Evolutionary conservation across 805 yeast species (phyloP).

Genomic region (Candida gorgasii): DNA sequence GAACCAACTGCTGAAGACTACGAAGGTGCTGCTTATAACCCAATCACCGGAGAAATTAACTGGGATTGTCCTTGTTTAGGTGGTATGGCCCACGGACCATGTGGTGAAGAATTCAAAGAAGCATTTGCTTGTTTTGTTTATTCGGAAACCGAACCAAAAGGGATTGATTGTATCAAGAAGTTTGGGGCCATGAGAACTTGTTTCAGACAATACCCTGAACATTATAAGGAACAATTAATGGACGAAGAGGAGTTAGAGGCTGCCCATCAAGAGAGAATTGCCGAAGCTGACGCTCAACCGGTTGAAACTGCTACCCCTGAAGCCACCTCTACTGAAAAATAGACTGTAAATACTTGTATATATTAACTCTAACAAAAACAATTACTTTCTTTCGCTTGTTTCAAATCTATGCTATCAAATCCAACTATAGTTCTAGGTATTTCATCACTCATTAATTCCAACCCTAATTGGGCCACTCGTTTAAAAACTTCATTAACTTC

Average conservation of each 20-base stretch:
- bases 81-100: slow-evolving; percentile 98
- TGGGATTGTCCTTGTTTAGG: slow-evolving; percentile 99
- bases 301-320: slow-evolving; percentile 13
- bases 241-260: slow-evolving; percentile 61
- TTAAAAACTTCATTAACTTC: slow-evolving; percentile 35
- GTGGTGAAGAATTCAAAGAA: slow-evolving; percentile 63
- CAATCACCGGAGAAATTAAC: slow-evolving; percentile 97
- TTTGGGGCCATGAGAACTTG: slow-evolving; percentile 92
- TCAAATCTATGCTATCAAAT: slow-evolving; percentile 33
- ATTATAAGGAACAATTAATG: slow-evolving; percentile 86
- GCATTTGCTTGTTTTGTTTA: slow-evolving; percentile 95
- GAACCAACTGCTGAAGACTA: slow-evolving; percentile 22
- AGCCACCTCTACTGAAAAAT: slow-evolving; percentile 1
- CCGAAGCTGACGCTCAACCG: slow-evolving; percentile 12
- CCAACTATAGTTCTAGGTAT: slow-evolving; percentile 22
- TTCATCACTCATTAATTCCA: slow-evolving; percentile 17
- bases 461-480: slow-evolving; percentile 39
- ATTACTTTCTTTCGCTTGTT: neutral
- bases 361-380: slow-evolving; percentile 13
- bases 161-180: slow-evolving; percentile 89
- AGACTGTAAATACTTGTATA: slow-evolving; percentile 8
- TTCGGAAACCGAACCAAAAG: slow-evolving; percentile 94
- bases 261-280: neutral
- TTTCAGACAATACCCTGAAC: slow-evolving; percentile 90
- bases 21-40: slow-evolving; percentile 77